Base-by-base conservation (phyloP, 75 land plant genomes). In the Pinus tabuliformis region DNA sequence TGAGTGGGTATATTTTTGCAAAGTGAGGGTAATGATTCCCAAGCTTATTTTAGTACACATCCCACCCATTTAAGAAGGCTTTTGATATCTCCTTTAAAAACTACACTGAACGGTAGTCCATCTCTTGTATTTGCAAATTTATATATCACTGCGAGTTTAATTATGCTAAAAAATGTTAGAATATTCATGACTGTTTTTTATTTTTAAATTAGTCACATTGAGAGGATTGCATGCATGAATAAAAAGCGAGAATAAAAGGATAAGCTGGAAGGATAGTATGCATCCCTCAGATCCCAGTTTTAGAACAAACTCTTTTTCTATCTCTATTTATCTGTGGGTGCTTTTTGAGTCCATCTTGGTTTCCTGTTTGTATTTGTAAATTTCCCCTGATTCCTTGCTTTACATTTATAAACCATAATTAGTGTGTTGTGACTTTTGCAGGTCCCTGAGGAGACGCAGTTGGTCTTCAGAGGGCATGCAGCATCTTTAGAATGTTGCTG, bases 401-500 rank as follows among this genome's bases (percentile, higher is more conserved):
- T 68, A 12, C 15, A 11, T 62, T 62, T 24, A 3, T 3, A 62
- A 62, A 49, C 54, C 7, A 6, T 13, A 62, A 24, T 62, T 62
- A 26, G 12, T 62, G 14, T 26, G 30, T 3, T 62, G 28, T 11
- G 36, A 62, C 37, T 54, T 16, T 17, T 73, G 59, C 78, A 97
- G 99, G 88, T 97, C 70, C 96, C 98, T 57, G 98, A 95, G 78
- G 96, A 91, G 68, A 80, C 94, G 45, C 94, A 88, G 16, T 84
- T 97, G 58, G 88, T 92, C 24, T 97, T 97, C 77, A 91, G 98
- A 62, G 91, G 94, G 5, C 88, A 92, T 73, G 88, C 89, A 30
- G 89, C 99, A 57, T 90, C 92, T 70, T 78, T 97, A 62, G 99
- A 97, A 65, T 91, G 93, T 70, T 89, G 98, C 71, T 92, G 99